Evolutionary conservation across 495 filamentous ascomycete species (phyloP).

Genomic region (Opeltia flavorubescens): DNA sequence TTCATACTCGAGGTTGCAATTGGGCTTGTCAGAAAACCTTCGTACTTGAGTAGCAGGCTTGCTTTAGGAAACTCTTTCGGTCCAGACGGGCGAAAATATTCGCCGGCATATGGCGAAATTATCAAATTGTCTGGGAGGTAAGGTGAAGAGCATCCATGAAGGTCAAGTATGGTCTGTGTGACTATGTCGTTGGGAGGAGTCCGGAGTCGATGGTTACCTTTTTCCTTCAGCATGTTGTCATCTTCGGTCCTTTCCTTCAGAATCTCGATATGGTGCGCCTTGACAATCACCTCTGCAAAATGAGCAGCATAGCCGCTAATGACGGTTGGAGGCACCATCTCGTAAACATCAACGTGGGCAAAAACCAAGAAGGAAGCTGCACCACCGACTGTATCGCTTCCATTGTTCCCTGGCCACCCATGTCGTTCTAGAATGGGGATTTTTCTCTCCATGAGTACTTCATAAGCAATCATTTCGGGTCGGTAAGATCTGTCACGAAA

Average conservation of each 20-base stretch:
- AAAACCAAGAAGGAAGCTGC: conserved; percentile 11
- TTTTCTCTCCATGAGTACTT: neutral
- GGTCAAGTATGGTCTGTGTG: neutral
- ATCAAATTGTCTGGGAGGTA: neutral
- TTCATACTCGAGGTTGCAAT: neutral
- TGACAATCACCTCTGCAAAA: conserved; percentile 7
- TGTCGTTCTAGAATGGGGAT: neutral
- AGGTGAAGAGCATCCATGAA: conserved; percentile 3
- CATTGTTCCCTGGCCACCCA: conserved; percentile 3
- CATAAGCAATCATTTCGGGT: neutral
- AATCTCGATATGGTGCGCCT: conserved; percentile 3
- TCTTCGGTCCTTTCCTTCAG: neutral
- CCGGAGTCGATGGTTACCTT: too few relatives aligned
- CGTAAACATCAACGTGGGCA: conserved; percentile 2
- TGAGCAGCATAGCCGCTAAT: conserved; percentile 2
- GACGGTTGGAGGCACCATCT: conserved; percentile 5
- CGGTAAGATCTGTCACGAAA: conserved; percentile 4
- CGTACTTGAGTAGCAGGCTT: neutral
- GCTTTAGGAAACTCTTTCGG: neutral
- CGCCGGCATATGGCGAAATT: neutral
- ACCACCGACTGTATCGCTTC: conserved; percentile 2
- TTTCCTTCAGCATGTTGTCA: neutral
- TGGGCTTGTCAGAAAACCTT: too few relatives aligned
- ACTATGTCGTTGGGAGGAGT: neutral
- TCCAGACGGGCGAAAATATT: neutral